Evolutionary conservation across 768 basidiomycete genomes (phyloP), one percentile per base, ranked within the genome.

Genomic region (Leccinum aurantiacum): DNA sequence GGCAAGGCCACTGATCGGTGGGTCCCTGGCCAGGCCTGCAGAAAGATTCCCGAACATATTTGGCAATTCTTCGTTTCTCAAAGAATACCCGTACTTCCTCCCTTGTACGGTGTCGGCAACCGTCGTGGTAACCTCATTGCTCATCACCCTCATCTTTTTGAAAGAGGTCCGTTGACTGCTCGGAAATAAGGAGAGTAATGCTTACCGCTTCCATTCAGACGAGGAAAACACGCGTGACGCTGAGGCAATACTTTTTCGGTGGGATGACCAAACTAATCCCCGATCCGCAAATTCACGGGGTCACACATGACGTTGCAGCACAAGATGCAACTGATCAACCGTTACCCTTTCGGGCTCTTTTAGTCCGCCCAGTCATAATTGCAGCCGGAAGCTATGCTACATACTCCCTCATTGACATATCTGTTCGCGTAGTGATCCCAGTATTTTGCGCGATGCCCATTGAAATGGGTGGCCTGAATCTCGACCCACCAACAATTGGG

Each of bases 1-100:
- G n/a, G n/a, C n/a, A 47, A 89, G 90, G 0, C 88, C 90, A 11
- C 69, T 90, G 47, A 78, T 90, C 19, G 90, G 90, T 35, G 90
- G 90, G 1, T 67, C 76, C 13, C 72, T 91, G 27, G 83, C 87
- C 11, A 80, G 75, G 35, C 90, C 90, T 1, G 78, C 80, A 53
- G 87, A 90, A 48, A 82, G 82, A 25, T 90, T 89, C 68, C 88
- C 89, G 1, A 62, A 63, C 4, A 57, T 80, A 2, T 91, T 91
- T 61, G 87, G 86, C 50, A 60, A 74, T 37, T 78, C 76, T 4
- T 62, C 65, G 15, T 90, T 92, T 65, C 81, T 86, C 79, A 79
- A 78, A 62, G 68, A 79, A 54, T 87, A 87, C 70, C 89, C 90
- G 0, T 91, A 92, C 72, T 88, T 90, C 69, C 77, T 90, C n/a